Base-by-base conservation (phyloP, 768 basidiomycete genomes). In the Mycena chlorophos region DNA sequence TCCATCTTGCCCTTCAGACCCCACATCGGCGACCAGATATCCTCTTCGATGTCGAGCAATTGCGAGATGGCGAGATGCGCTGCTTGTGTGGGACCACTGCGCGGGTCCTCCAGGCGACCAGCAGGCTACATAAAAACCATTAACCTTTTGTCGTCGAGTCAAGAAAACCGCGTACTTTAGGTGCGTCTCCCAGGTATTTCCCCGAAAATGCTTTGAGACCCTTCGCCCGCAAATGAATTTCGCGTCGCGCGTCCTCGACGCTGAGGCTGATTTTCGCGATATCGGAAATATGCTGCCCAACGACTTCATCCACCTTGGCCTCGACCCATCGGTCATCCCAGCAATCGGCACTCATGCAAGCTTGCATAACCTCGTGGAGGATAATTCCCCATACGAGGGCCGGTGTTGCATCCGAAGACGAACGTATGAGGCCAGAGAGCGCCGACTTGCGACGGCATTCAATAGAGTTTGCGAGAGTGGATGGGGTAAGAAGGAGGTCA, bases 1-100 rank as follows among this genome's bases (percentile, higher is more conserved):
- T 99, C 97, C 20, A 98, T 75, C 71, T 98, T 98, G 22, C 97
- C 97, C 69, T 95, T 96, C 30, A 99, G 76, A 1, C 97, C 97
- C 64, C 91, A 96, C 2, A 84, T 88, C 0, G 97, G 96, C 0
- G 93, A 95, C 89, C 92, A 97, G 60, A 99, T 96, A 61, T 98
- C 94, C 67, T 99, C 97, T 74, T 99, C 97, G 38, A 96, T 80
- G 54, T 94, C 94, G 58, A 92, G 81, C 4, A 97, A 71, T 26
- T 86, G 75, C 4, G 82, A 75, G 46, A 99, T 85, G 0, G 91
- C 89, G 0, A 97, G 77, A 10, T 81, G 72, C 1, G 86, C 80
- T 1, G 78, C 69, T 39, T 77, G 77, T 16, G 78, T 72, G 1
- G 75, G 70, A 0, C 64, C 63, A 16, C 86, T 76, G 8, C 89